Evolutionary conservation across 129 eudicot species (phyloP).

Genomic region (Gnaphalium uliginosum): DNA sequence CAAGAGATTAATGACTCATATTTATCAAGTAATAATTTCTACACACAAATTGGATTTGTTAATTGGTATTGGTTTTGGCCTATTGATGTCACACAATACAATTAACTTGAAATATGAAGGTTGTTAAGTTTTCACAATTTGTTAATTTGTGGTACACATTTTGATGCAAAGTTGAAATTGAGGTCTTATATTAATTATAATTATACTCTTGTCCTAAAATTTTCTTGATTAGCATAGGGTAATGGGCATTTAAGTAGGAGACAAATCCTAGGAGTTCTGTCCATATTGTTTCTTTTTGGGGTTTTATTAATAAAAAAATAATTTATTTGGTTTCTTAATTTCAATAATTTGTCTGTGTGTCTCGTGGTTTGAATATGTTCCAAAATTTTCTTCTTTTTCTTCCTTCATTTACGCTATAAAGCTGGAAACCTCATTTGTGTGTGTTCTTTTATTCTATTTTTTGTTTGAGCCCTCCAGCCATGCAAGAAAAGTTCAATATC

Average conservation of each 20-base stretch:
- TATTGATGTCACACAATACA: conserved; percentile 30
- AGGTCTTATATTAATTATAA: conserved; percentile 12
- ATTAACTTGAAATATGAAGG: conserved; percentile 23
- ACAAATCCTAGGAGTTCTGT: conserved; percentile 42
- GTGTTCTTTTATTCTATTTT: conserved; percentile 17
- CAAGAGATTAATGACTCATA: conserved; percentile 37
- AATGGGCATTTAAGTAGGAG: conserved; percentile 34
- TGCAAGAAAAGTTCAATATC: conserved; percentile 21
- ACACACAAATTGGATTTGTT: conserved; percentile 33
- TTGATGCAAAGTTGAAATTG: conserved; percentile 36
- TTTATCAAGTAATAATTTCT: conserved; percentile 12
- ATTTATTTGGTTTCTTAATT: conserved; percentile 23
- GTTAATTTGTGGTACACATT: conserved; percentile 29
- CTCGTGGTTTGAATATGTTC: conserved; percentile 38
- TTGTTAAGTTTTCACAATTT: not conserved
- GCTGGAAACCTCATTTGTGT: conserved; percentile 34
- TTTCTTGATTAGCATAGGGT: conserved; percentile 34
- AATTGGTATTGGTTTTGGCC: conserved; percentile 18
- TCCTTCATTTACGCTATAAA: conserved; percentile 43
- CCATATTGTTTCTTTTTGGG: conserved; percentile 34
- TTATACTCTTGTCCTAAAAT: conserved; percentile 17
- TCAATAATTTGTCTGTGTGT: conserved; percentile 31
- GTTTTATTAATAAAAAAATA: conserved; percentile 21
- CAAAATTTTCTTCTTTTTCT: conserved; percentile 29
- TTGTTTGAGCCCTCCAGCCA: conserved; percentile 40